phyloP scores from a whole-genome alignment of 164 flowering plant genomes.

The Piper betle region DNA sequence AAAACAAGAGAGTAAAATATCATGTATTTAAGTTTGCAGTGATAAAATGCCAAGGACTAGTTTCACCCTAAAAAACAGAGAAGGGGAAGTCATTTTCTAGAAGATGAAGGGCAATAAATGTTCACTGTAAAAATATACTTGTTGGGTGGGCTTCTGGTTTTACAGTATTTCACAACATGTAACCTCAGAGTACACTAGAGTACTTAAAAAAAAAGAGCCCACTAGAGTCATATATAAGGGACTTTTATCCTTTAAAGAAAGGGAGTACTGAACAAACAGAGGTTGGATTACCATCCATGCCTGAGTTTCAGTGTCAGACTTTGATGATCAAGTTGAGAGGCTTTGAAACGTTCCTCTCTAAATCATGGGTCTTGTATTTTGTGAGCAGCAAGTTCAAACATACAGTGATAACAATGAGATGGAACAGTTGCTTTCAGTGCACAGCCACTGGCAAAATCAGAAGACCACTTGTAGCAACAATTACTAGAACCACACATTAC shows the following conservation, averaged over 20 bases:
- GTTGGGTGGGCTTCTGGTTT: too few relatives aligned
- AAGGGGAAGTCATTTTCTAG: too few relatives aligned
- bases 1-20: background rate
- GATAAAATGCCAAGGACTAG: too few relatives aligned
- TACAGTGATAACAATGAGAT: slow-evolving; percentile 8
- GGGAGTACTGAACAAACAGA: slow-evolving; percentile 9
- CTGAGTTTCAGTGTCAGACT: slow-evolving; percentile 61
- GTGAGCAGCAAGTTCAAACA: slow-evolving; percentile 15
- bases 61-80: too few relatives aligned
- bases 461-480: background rate
- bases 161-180: too few relatives aligned
- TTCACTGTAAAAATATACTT: too few relatives aligned
- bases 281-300: slow-evolving; percentile 16
- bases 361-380: slow-evolving; percentile 32
- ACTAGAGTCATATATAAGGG: slow-evolving; percentile 7
- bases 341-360: slow-evolving; percentile 22
- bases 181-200: too few relatives aligned
- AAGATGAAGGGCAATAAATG: too few relatives aligned
- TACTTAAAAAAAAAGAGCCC: slow-evolving; percentile 5
- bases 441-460: slow-evolving; percentile 1
- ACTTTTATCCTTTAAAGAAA: slow-evolving; percentile 7
- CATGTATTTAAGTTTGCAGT: background rate
- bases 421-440: slow-evolving; percentile 23
- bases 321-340: slow-evolving; percentile 34
- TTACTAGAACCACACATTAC: background rate